Evolutionary conservation across 2,329 filamentous ascomycete genomes (phyloP), one percentile per base, ranked within the genome.

Genomic region (Pyricularia sp.): DNA sequence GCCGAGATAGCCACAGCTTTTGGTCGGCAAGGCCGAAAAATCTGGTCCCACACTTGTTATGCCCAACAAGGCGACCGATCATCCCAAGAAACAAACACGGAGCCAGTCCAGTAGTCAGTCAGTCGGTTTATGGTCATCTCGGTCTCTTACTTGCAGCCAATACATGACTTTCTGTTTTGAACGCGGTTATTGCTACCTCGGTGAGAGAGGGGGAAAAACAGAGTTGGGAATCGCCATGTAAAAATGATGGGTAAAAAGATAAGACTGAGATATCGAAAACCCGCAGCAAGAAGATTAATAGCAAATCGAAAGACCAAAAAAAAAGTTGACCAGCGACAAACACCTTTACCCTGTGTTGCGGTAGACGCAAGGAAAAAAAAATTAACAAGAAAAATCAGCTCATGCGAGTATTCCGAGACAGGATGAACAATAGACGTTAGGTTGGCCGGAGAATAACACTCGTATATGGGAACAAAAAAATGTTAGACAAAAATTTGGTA

Each of bases 331-430:
- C n/a, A 64, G 9, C 28, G 28, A 30, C 33, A 33, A 66, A 50
- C 31, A 66, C 65, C 65, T 26, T 66, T 42, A 66, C 33, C 65
- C 65, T 66, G 20, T 66, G 36, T 66, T 50, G 36, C 36, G 26
- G 17, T 61, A 14, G n/a, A 26, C 25, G 25, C n/a, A 61, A 61
- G n/a, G 23, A 26, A 61, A 61, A 55, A 7, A 26, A 61, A 61
- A 55, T 55, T 36, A 55, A 55, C 42, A 55, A 50, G 17, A 50
- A 55, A 55, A 55, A 55, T 55, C 33, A 55, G 42, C 42, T 55
- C 17, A 55, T 55, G 42, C 42, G 42, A 55, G 42, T 61, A 23
- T 26, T 25, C 11, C 10, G 23, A 61, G 58, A 61, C 58, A 61
- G 58, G 64, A 64, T 20, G 64, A 14, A 50, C n/a, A 59, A 66